Conservation (phyloP, 1,284 basidiomycete species). For the Phlebopus sp. region DNA sequence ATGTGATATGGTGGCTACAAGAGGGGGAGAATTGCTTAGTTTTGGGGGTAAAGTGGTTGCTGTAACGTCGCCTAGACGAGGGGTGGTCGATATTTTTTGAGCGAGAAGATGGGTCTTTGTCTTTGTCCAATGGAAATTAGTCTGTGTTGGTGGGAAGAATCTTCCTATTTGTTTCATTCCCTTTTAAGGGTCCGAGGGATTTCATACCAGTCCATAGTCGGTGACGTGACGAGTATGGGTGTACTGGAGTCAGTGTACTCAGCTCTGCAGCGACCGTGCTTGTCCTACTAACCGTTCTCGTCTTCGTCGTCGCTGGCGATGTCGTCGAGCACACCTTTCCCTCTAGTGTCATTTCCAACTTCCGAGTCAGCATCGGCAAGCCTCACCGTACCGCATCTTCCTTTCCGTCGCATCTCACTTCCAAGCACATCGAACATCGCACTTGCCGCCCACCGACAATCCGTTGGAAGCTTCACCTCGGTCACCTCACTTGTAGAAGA, state of each 20-base stretch:
- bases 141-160: too few species aligned
- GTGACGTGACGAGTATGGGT: too few species aligned
- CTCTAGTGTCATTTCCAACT: slow-evolving; percentile 27
- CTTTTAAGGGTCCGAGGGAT: slow-evolving; percentile 18
- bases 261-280: background rate
- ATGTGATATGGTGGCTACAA: slow-evolving; percentile 52
- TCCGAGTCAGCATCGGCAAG: slow-evolving; percentile 21
- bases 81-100: slow-evolving; percentile 29
- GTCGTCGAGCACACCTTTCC: slow-evolving; percentile 14
- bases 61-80: slow-evolving; percentile 36
- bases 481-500: slow-evolving; percentile 66
- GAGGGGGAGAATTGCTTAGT: slow-evolving; percentile 38
- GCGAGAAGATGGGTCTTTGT: background rate
- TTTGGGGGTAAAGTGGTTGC: slow-evolving; percentile 49
- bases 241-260: background rate
- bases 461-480: slow-evolving; percentile 64
- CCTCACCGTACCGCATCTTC: slow-evolving; percentile 44
- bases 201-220: slow-evolving; percentile 17
- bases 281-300: slow-evolving; percentile 10
- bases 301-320: slow-evolving; percentile 15
- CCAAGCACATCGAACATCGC: slow-evolving; percentile 54
- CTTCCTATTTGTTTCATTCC: background rate
- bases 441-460: slow-evolving; percentile 48
- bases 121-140: too few species aligned
- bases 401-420: slow-evolving; percentile 75